Conservation (phyloP, 2,329 filamentous ascomycete genomes). For the Pseudocercospora fuligena region DNA sequence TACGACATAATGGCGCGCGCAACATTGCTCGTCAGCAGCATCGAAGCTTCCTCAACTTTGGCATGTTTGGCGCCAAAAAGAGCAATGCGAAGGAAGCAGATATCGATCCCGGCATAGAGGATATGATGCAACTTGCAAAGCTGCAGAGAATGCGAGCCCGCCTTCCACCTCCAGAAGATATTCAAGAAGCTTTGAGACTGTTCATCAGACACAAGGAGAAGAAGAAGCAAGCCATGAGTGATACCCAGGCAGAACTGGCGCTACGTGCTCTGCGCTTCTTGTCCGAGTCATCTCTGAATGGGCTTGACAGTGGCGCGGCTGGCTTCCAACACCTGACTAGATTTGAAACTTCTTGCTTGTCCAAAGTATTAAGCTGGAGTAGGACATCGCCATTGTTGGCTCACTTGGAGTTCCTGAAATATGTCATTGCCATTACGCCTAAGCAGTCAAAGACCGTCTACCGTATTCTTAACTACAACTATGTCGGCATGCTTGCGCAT, state of each 20-base stretch:
- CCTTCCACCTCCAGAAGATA: constrained; percentile 65
- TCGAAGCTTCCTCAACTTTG: constrained; percentile 67
- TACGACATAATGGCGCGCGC: constrained; percentile 8
- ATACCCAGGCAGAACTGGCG: constrained; percentile 68
- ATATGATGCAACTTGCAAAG: constrained; percentile 70
- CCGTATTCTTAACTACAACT: neutral
- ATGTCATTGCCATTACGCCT: neutral
- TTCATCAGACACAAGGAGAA: constrained; percentile 61
- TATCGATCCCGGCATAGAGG: constrained; percentile 72
- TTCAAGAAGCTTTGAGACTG: constrained; percentile 67
- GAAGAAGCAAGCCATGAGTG: constrained; percentile 60
- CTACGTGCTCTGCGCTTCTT: constrained; percentile 67
- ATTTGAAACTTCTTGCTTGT: neutral
- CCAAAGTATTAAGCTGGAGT: neutral
- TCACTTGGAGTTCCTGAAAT: neutral
- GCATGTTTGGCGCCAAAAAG: constrained; percentile 60
- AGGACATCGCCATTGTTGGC: neutral
- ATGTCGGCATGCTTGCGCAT: neutral
- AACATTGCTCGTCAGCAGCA: constrained; percentile 33
- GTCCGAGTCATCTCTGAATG: neutral
- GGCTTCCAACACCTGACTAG: neutral
- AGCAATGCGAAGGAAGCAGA: constrained; percentile 63
- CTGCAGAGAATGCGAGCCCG: constrained; percentile 67
- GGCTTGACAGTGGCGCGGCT: neutral
- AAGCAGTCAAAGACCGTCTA: neutral